Percentiles rank a stretch among this genome's conserved stretches.
phyloP scores from a whole-genome alignment of 495 filamentous ascomycete genomes.

The Trichoderma parareesei region DNA sequence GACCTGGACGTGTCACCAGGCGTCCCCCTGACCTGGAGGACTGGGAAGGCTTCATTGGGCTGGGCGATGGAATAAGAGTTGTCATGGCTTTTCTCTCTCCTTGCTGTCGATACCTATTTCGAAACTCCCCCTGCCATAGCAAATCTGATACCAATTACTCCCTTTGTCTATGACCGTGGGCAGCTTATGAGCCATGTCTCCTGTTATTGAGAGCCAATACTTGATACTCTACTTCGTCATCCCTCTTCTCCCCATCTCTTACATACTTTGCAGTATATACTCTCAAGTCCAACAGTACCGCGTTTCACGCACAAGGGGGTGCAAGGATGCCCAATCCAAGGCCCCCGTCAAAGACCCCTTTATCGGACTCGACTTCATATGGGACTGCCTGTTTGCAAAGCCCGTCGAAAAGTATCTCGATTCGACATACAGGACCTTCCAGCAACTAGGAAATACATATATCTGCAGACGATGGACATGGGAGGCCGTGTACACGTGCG shows the following conservation, averaged over 20 bases:
- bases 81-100: neutral
- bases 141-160: neutral
- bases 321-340: conserved; percentile 15
- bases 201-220: neutral
- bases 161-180: no score
- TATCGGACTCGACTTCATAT: conserved; percentile 24
- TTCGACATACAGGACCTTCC: conserved; percentile 19
- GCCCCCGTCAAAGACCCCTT: conserved; percentile 22
- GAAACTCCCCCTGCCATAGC: neutral
- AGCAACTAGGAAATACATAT: conserved; percentile 23
- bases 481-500: conserved; percentile 45
- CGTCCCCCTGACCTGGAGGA: no score
- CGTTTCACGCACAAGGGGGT: conserved; percentile 7
- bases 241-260: neutral
- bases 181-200: neutral
- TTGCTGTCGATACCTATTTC: neutral
- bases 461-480: conserved; percentile 22
- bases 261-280: neutral
- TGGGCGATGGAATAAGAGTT: no score
- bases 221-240: neutral
- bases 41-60: no score
- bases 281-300: neutral
- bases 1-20: no score
- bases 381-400: conserved; percentile 20
- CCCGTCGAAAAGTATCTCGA: conserved; percentile 21